phyloP scores from a whole-genome alignment of 306 rosid species.

The Gleditsia sinensis region DNA sequence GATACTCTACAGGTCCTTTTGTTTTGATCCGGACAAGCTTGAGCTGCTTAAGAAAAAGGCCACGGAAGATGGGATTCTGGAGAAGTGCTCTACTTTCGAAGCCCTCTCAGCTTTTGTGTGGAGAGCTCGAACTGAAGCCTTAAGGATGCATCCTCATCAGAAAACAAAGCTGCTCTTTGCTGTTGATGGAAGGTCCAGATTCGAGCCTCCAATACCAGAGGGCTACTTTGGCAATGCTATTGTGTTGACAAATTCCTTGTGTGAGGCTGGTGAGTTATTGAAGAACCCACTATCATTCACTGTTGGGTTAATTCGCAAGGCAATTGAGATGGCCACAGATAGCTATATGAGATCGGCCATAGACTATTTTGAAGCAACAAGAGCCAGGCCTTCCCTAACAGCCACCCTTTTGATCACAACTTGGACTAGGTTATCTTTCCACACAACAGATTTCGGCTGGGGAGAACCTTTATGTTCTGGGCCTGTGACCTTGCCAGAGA shows the following conservation, averaged over 20 bases:
- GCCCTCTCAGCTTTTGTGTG: slow-evolving; percentile 84
- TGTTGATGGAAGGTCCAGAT: slow-evolving; percentile 70
- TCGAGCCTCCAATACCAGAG: slow-evolving; percentile 66
- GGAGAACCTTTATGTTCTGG: slow-evolving; percentile 4
- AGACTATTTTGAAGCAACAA: slow-evolving; percentile 74
- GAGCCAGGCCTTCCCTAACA: slow-evolving; percentile 72
- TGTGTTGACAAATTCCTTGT: slow-evolving; percentile 61
- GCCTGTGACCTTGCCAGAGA: slow-evolving; percentile 11
- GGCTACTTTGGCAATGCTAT: slow-evolving; percentile 81
- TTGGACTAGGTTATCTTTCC: neutral
- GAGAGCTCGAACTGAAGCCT: slow-evolving; percentile 70
- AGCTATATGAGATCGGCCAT: slow-evolving; percentile 77
- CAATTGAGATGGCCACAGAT: slow-evolving; percentile 61
- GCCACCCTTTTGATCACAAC: slow-evolving; percentile 25
- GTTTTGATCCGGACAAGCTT: slow-evolving; percentile 56
- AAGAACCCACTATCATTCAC: slow-evolving; percentile 57
- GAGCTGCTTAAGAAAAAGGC: slow-evolving; percentile 60
- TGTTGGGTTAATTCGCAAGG: slow-evolving; percentile 55
- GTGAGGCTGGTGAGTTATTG: slow-evolving; percentile 57
- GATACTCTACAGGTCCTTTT: slow-evolving; percentile 58
- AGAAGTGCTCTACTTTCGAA: slow-evolving; percentile 63
- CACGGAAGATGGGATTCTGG: slow-evolving; percentile 55
- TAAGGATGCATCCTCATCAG: slow-evolving; percentile 66
- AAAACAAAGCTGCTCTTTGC: slow-evolving; percentile 80
- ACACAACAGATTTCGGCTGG: slow-evolving; percentile 13